Percentiles rank a stretch among this genome's conserved stretches.
Evolutionary conservation across 1,284 basidiomycete species (phyloP).

Genomic region (Apiotrichum gracile): DNA sequence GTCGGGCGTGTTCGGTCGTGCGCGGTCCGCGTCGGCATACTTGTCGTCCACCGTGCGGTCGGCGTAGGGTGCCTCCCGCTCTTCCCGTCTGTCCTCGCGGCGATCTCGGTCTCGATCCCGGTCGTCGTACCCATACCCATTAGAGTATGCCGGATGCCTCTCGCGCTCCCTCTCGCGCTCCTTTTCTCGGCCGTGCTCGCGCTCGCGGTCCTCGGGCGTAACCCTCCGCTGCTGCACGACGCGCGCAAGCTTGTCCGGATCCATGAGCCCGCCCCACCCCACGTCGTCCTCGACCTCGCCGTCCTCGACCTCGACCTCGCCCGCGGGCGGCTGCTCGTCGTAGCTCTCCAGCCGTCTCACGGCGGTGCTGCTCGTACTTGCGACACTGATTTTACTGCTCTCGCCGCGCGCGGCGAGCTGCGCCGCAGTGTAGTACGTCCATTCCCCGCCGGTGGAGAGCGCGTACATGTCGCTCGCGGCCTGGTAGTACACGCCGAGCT

Average conservation of each 20-base stretch:
- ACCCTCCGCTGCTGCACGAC: too few species aligned
- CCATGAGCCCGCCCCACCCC: constrained; percentile 45
- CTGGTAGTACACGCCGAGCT: constrained; percentile 26
- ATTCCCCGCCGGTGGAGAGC: constrained; percentile 15
- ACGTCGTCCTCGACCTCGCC: constrained; percentile 44
- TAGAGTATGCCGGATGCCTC: constrained; percentile 3
- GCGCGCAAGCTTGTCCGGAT: constrained; percentile 28
- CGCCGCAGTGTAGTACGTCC: constrained; percentile 22
- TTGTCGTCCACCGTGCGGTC: background rate
- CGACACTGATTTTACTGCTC: background rate
- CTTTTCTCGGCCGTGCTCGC: background rate
- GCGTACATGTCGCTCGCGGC: constrained; percentile 23
- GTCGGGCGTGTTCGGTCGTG: background rate
- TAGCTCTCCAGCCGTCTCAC: too few species aligned
- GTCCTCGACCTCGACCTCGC: constrained; percentile 24
- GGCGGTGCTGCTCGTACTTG: background rate
- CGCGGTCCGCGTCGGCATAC: background rate
- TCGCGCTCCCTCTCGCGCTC: background rate
- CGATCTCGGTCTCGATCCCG: background rate
- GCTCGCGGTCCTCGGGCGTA: too few species aligned
- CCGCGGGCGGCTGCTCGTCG: too few species aligned
- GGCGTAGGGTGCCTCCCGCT: background rate
- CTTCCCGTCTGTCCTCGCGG: background rate
- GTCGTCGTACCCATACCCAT: background rate
- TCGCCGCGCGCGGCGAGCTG: constrained; percentile 10